Percentiles rank a stretch among this genome's conserved stretches.
phyloP scores from a whole-genome alignment of 2,329 filamentous ascomycete species.

The Tolypocladium ovalisporum region DNA sequence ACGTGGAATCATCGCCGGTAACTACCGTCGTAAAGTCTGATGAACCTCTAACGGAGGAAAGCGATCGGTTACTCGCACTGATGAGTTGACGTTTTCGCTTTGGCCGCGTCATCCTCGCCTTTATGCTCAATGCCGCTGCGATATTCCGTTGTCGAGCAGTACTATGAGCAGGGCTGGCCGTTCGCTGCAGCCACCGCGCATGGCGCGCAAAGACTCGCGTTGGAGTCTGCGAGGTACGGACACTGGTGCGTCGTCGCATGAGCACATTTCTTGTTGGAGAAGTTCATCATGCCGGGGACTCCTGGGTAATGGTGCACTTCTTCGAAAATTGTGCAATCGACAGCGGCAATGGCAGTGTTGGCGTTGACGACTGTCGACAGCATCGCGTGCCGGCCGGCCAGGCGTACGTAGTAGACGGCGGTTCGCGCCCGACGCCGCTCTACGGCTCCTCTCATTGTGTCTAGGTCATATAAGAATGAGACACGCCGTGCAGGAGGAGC shows the following conservation, averaged over 20 bases:
- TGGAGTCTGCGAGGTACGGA: conserved; percentile 16
- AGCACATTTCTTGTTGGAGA: conserved; percentile 17
- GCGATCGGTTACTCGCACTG: neutral
- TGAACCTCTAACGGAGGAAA: neutral
- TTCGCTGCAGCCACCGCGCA: conserved; percentile 12
- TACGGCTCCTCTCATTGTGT: conserved; percentile 1
- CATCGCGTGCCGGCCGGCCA: neutral
- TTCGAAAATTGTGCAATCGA: neutral
- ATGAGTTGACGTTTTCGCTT: neutral
- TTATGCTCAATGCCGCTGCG: neutral
- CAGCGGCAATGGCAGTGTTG: neutral
- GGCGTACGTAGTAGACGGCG: neutral
- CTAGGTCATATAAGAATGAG: neutral
- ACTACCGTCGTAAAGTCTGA: neutral
- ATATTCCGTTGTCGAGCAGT: neutral
- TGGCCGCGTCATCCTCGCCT: neutral
- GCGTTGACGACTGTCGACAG: neutral
- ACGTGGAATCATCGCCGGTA: neutral
- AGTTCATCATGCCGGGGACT: conserved; percentile 4
- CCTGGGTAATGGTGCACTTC: neutral
- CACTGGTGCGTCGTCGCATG: conserved; percentile 14
- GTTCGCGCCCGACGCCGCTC: neutral
- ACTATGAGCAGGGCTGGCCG: conserved; percentile 13
- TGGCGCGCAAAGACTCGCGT: conserved; percentile 11
- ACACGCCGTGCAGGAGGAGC: neutral